These are phyloP conservation scores for Dactylellina leptospora DNA, from an alignment of 2,329 filamentous ascomycete genomes.

Conservation along the genomic window DNA sequence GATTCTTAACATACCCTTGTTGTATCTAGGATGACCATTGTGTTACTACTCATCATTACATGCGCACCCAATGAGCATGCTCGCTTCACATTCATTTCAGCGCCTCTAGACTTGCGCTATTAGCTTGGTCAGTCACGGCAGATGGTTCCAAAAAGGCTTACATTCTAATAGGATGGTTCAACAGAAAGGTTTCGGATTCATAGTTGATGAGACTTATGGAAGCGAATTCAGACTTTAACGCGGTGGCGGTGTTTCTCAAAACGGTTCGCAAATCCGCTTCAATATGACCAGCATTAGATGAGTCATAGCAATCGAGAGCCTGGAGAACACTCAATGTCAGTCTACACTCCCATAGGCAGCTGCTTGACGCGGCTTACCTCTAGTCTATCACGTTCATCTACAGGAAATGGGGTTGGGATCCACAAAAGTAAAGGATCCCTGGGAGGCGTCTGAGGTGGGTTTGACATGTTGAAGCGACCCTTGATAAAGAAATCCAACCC, in stretches of 20 bases:
- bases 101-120: conserved; percentile 53
- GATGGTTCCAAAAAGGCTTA: not conserved
- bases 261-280: conserved; percentile 45
- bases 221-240: conserved; percentile 53
- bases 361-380: conserved; percentile 3
- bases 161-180: conserved; percentile 51
- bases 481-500: too few relatives aligned
- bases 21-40: conserved; percentile 59
- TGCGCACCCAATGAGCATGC: conserved; percentile 60
- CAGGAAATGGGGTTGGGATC: conserved; percentile 43
- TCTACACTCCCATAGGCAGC: too few relatives aligned
- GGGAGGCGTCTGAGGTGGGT: conserved; percentile 59
- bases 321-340: not conserved
- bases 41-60: conserved; percentile 59
- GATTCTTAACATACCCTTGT: conserved; percentile 56
- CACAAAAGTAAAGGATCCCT: conserved; percentile 55
- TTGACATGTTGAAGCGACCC: conserved; percentile 59
- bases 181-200: conserved; percentile 57
- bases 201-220: conserved; percentile 60
- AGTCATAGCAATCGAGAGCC: conserved; percentile 31
- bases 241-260: conserved; percentile 27
- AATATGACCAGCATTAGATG: conserved; percentile 28
- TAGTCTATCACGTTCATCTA: conserved; percentile 27
- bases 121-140: not conserved
- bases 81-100: conserved; percentile 55